Percentiles rank a stretch among this genome's conserved stretches.
Conservation (phyloP, 163 green algal species). For the Scenedesmus sp. region DNA sequence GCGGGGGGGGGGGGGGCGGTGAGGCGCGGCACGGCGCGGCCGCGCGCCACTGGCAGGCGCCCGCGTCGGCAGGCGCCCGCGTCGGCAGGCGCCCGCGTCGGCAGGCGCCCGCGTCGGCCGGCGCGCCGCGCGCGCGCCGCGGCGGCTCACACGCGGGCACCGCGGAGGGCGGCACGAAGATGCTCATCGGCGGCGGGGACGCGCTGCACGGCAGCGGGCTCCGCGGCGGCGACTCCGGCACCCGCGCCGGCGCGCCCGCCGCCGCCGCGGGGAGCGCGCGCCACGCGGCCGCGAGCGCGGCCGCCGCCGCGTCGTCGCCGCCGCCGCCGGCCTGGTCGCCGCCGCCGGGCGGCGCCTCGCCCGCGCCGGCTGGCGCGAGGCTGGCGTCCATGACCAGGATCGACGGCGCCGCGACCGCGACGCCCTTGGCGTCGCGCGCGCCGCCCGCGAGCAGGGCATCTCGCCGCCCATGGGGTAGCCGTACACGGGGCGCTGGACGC, state of each 20-base stretch:
- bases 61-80: no score
- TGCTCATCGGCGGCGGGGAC: constrained; percentile 23
- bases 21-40: no score
- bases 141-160: constrained; percentile 37
- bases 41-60: no score
- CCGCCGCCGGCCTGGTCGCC: background rate
- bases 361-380: background rate
- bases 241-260: background rate
- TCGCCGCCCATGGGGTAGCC: constrained; percentile 20
- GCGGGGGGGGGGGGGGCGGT: no score
- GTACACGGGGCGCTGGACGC: constrained; percentile 24
- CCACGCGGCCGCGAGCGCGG: background rate
- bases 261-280: background rate
- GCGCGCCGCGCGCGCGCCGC: no score
- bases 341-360: no score
- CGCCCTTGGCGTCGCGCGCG: no score
- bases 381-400: constrained; percentile 28
- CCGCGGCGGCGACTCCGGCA: no score
- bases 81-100: no score
- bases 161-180: constrained; percentile 35
- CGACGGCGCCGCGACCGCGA: background rate
- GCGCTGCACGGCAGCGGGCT: background rate
- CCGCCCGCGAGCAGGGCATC: no score
- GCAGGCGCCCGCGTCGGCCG: no score
- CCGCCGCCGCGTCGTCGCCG: background rate